Evolutionary conservation across 441 rosid species (phyloP), one percentile per base, ranked within the genome.

Genomic region (Melastoma candidum): DNA sequence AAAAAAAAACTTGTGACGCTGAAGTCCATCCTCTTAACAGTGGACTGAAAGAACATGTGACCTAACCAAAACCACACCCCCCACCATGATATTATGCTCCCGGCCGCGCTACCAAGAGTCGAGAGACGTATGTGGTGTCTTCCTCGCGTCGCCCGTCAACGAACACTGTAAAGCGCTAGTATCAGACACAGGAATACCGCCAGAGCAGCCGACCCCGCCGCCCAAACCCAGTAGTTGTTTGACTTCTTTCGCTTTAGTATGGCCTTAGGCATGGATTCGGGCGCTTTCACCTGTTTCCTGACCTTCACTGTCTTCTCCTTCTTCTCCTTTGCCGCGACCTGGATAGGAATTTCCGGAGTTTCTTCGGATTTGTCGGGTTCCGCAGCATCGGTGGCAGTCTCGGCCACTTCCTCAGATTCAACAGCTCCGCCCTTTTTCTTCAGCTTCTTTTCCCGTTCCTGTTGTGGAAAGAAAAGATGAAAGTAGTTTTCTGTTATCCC

Each of bases 391-490:
- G 22, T 17, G 22, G 22, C 22, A 17, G 22, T 17, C 22, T 17
- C 22, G 22, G 66, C 50, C 11, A 59, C 57, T 47, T 82, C 86
- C 66, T 77, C 84, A 1, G 51, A 44, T 39, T 60, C 62, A 7
- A 58, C 26, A 51, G 73, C 68, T 56, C 71, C 76, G 17, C 76
- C 82, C 71, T 80, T 87, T 84, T 88, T 93, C 76, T 74, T 86
- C 17, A 78, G 67, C 65, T 80, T 86, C 96, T 78, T 93, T 63
- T 86, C 99, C 44, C 76, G 83, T 12, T 83, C 95, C 87, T 94
- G 96, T 55, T 70, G 53, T 24, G 51, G 50, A 73, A 22, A 22
- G 17, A 6, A 61, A 25, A 17, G 51, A 27, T 7, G 4, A 41
- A 8, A 36, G 29, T 45, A 17, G 22, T 17, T 17, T 17, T 17